Evolutionary conservation across 345 rosid species (phyloP).

Genomic region (Balakata baccata): DNA sequence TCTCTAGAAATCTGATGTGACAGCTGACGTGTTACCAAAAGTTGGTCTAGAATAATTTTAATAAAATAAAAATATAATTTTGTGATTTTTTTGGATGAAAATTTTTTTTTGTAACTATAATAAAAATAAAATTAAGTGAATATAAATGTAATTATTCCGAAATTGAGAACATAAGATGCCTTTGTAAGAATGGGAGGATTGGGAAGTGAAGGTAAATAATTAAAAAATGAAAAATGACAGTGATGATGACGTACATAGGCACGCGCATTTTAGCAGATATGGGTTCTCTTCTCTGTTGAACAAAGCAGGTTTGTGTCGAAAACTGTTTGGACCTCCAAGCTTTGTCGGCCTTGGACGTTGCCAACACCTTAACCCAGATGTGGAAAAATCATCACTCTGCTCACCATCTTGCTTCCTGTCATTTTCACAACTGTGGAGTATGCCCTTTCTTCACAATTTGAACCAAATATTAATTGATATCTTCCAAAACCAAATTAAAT

Average conservation of each 20-base stretch:
- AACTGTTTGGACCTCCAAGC: constrained; percentile 27
- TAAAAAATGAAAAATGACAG: constrained; percentile 18
- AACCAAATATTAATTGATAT: background rate
- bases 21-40: too few relatives aligned
- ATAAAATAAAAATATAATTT: too few relatives aligned
- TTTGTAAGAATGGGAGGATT: constrained; percentile 5
- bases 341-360: constrained; percentile 43
- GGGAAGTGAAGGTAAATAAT: background rate
- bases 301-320: constrained; percentile 36
- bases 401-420: background rate
- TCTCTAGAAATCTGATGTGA: too few relatives aligned
- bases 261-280: constrained; percentile 43
- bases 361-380: constrained; percentile 23
- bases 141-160: too few relatives aligned
- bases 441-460: background rate
- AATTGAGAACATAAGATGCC: too few relatives aligned
- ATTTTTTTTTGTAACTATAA: too few relatives aligned
- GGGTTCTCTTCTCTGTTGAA: constrained; percentile 9
- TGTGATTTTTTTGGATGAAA: too few relatives aligned
- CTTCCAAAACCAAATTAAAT: too few relatives aligned
- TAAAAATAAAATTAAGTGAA: too few relatives aligned
- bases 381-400: constrained; percentile 11
- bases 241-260: constrained; percentile 50
- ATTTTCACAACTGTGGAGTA: background rate
- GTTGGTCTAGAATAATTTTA: too few relatives aligned